Conservation (phyloP, 441 rosid species). For the Gossypium trilobum region DNA sequence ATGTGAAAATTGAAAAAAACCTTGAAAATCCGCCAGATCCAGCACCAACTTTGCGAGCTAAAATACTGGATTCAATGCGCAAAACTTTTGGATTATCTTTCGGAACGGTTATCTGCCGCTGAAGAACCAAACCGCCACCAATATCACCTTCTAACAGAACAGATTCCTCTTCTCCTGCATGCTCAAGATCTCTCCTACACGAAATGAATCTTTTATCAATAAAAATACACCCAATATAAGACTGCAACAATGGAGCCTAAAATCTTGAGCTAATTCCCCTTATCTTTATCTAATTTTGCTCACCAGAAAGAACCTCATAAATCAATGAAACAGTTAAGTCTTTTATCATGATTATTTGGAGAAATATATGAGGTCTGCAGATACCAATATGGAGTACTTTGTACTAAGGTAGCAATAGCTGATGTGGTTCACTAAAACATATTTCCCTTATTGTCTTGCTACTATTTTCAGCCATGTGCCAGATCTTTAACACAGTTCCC, state of each 20-base stretch:
- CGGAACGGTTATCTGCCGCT: conserved; percentile 40
- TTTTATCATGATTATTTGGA: neutral
- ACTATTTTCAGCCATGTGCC: neutral
- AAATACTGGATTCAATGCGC: conserved; percentile 52
- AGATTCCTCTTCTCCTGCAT: conserved; percentile 71
- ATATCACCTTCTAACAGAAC: conserved; percentile 62
- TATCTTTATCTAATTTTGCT: neutral
- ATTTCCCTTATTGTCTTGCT: neutral
- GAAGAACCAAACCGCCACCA: conserved; percentile 74
- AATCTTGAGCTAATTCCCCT: neutral
- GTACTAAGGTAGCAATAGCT: neutral
- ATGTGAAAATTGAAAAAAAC: conserved; percentile 27
- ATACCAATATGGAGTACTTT: neutral
- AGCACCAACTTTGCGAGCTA: conserved; percentile 74
- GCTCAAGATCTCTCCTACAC: conserved; percentile 67
- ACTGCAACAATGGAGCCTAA: neutral
- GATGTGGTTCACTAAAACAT: neutral
- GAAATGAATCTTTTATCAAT: neutral
- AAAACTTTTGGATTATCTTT: conserved; percentile 41
- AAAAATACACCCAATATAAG: neutral
- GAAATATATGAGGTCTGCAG: neutral
- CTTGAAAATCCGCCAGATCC: conserved; percentile 96
- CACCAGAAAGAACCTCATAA: neutral
- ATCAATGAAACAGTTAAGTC: neutral
- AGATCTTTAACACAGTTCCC: neutral